Base-by-base conservation (phyloP, 139 green algal species). In the Edaphochlamys debaryana region DNA sequence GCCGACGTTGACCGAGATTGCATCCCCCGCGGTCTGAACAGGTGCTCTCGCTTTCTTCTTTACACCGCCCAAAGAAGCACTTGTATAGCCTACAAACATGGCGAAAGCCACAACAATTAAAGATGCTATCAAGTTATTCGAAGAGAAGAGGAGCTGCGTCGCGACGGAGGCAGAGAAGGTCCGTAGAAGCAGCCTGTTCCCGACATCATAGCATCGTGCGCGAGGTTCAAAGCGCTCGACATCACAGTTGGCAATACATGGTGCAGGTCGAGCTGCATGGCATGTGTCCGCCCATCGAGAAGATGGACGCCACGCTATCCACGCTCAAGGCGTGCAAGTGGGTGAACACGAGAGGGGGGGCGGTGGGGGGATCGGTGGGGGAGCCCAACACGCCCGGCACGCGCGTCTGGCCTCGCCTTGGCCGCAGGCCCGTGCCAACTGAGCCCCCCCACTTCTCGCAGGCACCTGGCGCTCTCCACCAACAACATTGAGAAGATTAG, bases 401-500 rank as follows among this genome's bases (percentile, higher is more conserved):
- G 48, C 48, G 48, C 48, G 48, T n/a, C n/a, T n/a, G n/a, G n/a
- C n/a, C n/a, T n/a, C n/a, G n/a, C n/a, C n/a, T n/a, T n/a, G n/a
- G n/a, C n/a, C n/a, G n/a, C n/a, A n/a, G n/a, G n/a, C n/a, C n/a
- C n/a, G n/a, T n/a, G n/a, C n/a, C n/a, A 54, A 23, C 48, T 54
- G 48, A 54, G 48, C 48, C 11, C 48, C 48, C 11, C 48, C 15
- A 23, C 48, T 15, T 54, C 11, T 54, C 58, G n/a, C 88, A 97
- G 94, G 80, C 93, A 97, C 70, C 85, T 99, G 8, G 87, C 95
- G 0, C 92, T 99, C 6, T 98, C 96, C 23, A 98, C 95, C 30
- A 99, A 99, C 90, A 96, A 92, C 92, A 97, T 99, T 63, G 96
- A 98, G 79, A 97, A 97, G 79, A 98, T 99, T 30, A 92, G 86